phyloP scores from a whole-genome alignment of 1,284 basidiomycete species.

The Singerocomus rubriflavus region DNA sequence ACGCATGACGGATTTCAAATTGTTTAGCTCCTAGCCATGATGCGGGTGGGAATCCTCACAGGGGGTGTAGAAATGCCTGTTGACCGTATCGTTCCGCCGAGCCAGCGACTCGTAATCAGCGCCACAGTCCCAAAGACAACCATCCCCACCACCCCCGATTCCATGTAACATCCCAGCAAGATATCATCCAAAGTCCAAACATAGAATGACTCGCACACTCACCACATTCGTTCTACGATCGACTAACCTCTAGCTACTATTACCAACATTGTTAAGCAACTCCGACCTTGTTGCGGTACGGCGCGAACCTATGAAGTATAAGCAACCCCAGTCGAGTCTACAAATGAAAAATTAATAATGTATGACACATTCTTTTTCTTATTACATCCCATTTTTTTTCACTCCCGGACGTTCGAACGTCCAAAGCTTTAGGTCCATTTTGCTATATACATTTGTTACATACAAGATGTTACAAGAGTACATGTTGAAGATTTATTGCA shows the following conservation, averaged over 20 bases:
- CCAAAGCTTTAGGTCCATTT: conserved; percentile 1
- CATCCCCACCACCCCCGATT: not conserved
- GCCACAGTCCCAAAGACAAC: conserved; percentile 9
- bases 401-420: too few species aligned
- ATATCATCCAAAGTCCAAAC: not conserved
- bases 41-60: conserved; percentile 76
- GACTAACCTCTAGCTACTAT: conserved; percentile 3
- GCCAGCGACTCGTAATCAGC: conserved; percentile 35
- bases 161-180: not conserved
- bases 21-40: conserved; percentile 69
- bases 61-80: conserved; percentile 62
- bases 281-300: not conserved
- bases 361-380: conserved; percentile 3
- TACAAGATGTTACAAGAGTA: conserved; percentile 4
- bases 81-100: conserved; percentile 36
- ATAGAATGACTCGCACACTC: not conserved
- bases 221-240: conserved; percentile 18
- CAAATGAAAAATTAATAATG: conserved; percentile 10
- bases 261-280: conserved; percentile 9
- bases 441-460: conserved; percentile 8
- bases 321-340: not conserved
- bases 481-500: not conserved
- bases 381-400: too few species aligned
- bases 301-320: not conserved
- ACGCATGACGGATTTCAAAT: conserved; percentile 1